Percentiles rank a stretch among this genome's conserved stretches.
phyloP scores from a whole-genome alignment of 2,329 filamentous ascomycete species.

The Talaromyces marneffei region DNA sequence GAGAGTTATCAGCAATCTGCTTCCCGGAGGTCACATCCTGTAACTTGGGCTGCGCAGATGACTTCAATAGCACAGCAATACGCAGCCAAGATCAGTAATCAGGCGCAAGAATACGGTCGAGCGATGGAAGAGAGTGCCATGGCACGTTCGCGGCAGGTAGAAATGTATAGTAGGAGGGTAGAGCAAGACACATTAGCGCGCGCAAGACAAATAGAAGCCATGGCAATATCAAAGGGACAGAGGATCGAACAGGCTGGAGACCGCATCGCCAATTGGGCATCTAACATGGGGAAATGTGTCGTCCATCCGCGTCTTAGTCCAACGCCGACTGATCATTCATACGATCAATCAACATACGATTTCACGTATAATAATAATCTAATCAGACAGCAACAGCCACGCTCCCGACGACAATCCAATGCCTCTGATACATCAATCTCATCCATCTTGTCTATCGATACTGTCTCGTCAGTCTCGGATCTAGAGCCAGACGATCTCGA shows the following conservation, averaged over 20 bases:
- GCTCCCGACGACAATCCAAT: constrained; percentile 25
- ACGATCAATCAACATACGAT: background rate
- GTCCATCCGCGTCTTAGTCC: background rate
- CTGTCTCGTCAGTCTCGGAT: constrained; percentile 33
- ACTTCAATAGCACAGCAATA: constrained; percentile 36
- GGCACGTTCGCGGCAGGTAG: constrained; percentile 33
- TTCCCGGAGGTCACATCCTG: constrained; percentile 17
- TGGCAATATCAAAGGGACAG: constrained; percentile 21
- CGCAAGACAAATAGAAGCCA: constrained; percentile 24
- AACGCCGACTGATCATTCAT: background rate
- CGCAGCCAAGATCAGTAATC: constrained; percentile 31
- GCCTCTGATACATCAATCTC: constrained; percentile 25
- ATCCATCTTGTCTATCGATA: constrained; percentile 34
- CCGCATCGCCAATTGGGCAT: constrained; percentile 12
- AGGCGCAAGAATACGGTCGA: constrained; percentile 32
- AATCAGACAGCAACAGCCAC: background rate
- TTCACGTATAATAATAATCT: background rate
- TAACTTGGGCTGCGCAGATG: constrained; percentile 31
- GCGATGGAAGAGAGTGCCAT: constrained; percentile 36
- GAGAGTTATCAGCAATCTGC: background rate
- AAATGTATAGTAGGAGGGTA: constrained; percentile 28
- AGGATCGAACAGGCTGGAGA: constrained; percentile 22
- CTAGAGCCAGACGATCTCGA: constrained; percentile 32
- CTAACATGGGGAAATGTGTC: constrained; percentile 3
- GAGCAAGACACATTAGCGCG: constrained; percentile 17